Percentiles rank a stretch among this genome's conserved stretches.
These are phyloP conservation scores for Pythium plurisporium DNA, from an alignment of 352 stramenopile species.

Conservation along the genomic window DNA sequence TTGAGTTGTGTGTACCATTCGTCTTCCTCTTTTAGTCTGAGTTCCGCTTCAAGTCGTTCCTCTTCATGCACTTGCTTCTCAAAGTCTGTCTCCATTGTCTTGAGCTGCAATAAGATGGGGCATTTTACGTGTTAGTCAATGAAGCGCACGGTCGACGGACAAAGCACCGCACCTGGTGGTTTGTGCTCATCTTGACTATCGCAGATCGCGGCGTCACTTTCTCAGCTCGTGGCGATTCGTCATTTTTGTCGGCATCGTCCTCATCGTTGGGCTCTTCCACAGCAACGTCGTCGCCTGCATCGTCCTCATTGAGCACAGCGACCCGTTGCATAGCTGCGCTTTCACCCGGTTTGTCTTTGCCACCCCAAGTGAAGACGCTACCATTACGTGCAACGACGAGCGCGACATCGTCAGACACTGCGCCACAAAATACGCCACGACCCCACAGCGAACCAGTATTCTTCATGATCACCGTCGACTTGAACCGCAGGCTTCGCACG, in stretches of 20 bases:
- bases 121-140: neutral
- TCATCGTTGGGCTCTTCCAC: neutral
- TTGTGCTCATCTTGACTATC: constrained; percentile 26
- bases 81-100: constrained; percentile 29
- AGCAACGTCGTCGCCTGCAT: constrained; percentile 9
- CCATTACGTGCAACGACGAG: constrained; percentile 81
- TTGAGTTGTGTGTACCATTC: constrained; percentile 62
- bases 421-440: constrained; percentile 66
- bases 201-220: constrained; percentile 22
- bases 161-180: constrained; percentile 8
- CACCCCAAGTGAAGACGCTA: constrained; percentile 89
- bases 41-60: constrained; percentile 41
- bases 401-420: constrained; percentile 83
- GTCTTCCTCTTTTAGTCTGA: constrained; percentile 44
- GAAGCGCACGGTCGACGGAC: too few species aligned
- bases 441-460: constrained; percentile 92
- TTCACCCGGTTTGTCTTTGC: constrained; percentile 38
- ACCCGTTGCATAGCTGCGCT: constrained; percentile 21
- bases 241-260: neutral
- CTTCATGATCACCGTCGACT: constrained; percentile 61
- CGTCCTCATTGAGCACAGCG: constrained; percentile 30
- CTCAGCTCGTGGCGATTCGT: neutral
- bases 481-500: constrained; percentile 62
- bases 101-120: constrained; percentile 27
- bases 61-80: constrained; percentile 44